These are phyloP conservation scores for Hyaloperonospora brassicae DNA, from an alignment of 352 stramenopile species.

Conservation along the genomic window DNA sequence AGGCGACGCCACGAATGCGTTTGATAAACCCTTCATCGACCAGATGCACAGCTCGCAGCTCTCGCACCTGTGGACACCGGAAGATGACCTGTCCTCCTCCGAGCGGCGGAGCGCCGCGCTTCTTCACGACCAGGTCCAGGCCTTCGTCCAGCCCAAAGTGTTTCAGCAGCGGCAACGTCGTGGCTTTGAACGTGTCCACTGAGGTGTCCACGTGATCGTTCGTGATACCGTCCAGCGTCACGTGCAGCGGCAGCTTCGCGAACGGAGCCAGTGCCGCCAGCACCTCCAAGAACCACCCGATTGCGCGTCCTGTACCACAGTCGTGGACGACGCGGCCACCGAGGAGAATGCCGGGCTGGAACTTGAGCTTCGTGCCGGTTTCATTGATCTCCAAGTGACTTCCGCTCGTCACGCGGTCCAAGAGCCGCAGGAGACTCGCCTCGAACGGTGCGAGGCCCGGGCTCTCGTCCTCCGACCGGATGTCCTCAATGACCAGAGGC, in stretches of 20 bases:
- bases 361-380: slow-evolving; percentile 96
- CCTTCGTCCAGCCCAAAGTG: slow-evolving; percentile 94
- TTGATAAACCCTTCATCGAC: slow-evolving; percentile 97
- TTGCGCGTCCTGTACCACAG: slow-evolving; percentile 84
- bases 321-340: slow-evolving; percentile 93
- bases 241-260: slow-evolving; percentile 91
- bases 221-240: slow-evolving; percentile 93
- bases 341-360: slow-evolving; percentile 93
- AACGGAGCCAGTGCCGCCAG: slow-evolving; percentile 96
- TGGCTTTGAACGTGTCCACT: slow-evolving; percentile 92
- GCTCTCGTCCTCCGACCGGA: slow-evolving; percentile 90
- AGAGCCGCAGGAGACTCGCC: slow-evolving; percentile 92
- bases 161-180: slow-evolving; percentile 91
- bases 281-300: slow-evolving; percentile 98
- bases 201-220: slow-evolving; percentile 89
- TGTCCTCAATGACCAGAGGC: slow-evolving; percentile 92
- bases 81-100: slow-evolving; percentile 88
- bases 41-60: slow-evolving; percentile 92
- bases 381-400: slow-evolving; percentile 98
- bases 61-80: slow-evolving; percentile 90
- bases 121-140: slow-evolving; percentile 83
- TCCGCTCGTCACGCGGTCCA: slow-evolving; percentile 96
- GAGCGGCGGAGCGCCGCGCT: slow-evolving; percentile 84
- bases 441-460: slow-evolving; percentile 95
- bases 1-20: slow-evolving; percentile 93